These are phyloP conservation scores for Fusarium vanettenii DNA, from an alignment of 2,329 filamentous ascomycete genomes.

Conservation along the genomic window DNA sequence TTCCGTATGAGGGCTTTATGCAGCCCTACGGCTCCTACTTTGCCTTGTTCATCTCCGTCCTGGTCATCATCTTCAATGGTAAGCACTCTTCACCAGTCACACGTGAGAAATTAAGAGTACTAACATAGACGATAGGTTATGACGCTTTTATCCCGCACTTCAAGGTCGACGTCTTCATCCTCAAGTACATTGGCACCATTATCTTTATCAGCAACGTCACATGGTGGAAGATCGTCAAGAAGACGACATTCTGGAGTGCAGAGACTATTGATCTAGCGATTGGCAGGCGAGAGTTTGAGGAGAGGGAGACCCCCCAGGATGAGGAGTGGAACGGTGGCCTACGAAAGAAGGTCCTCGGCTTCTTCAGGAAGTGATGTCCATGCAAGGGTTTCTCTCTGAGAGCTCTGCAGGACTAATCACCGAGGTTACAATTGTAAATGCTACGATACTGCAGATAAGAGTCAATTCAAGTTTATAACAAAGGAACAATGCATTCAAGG, in stretches of 20 bases:
- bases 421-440: not conserved
- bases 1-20: constrained; percentile 53
- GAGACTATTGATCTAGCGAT: not conserved
- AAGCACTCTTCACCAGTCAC: not conserved
- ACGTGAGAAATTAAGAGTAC: not conserved
- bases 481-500: not conserved
- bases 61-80: constrained; percentile 68
- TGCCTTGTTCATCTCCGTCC: constrained; percentile 44
- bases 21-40: constrained; percentile 55
- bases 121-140: not conserved
- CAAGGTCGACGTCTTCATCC: not conserved
- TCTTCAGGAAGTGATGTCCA: not conserved
- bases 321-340: not conserved
- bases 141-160: not conserved
- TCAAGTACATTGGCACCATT: not conserved
- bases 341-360: not conserved
- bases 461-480: not conserved
- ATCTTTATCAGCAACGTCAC: not conserved
- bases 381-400: not conserved
- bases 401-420: not conserved
- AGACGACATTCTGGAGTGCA: not conserved
- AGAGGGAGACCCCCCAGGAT: not conserved
- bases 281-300: not conserved
- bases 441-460: not conserved
- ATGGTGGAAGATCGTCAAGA: not conserved